A percentile compares a stretch with the other conserved stretches of the same genome.
Conservation (phyloP, 2,329 filamentous ascomycete genomes). For the Penicillium sp. region DNA sequence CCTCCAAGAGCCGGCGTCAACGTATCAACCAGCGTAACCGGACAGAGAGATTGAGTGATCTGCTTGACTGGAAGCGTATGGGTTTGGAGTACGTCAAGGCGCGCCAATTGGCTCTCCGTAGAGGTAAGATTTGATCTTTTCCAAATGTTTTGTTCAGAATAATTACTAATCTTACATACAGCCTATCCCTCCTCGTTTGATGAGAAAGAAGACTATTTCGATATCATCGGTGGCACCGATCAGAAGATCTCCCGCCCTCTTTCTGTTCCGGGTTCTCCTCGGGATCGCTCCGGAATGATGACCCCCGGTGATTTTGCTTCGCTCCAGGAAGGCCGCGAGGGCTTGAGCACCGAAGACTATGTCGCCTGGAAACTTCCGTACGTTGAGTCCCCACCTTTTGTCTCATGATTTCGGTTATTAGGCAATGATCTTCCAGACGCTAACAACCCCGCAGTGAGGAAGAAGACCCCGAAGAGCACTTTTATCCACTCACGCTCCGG, state of each 20-base stretch:
- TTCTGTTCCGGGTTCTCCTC: constrained; percentile 88
- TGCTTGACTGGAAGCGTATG: constrained; percentile 99
- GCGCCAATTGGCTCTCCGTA: constrained; percentile 82
- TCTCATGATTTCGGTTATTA: background rate
- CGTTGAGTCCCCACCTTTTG: constrained; percentile 51
- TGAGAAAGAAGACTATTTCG: constrained; percentile 74
- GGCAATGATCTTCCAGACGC: background rate
- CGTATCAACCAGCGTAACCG: constrained; percentile 98
- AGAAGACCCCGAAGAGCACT: constrained; percentile 81
- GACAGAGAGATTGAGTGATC: constrained; percentile 89
- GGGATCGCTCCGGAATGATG: constrained; percentile 95
- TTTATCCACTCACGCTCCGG: constrained; percentile 68
- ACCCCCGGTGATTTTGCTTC: constrained; percentile 97
- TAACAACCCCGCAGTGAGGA: constrained; percentile 67
- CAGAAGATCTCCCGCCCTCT: constrained; percentile 94
- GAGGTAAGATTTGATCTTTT: constrained; percentile 46
- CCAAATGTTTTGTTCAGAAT: background rate
- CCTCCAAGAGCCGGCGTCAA: constrained; percentile 88
- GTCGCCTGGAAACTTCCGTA: constrained; percentile 97
- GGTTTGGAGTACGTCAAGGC: constrained; percentile 99
- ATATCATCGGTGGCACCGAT: constrained; percentile 89
- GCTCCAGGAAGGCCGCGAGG: constrained; percentile 90
- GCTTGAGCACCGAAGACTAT: constrained; percentile 93
- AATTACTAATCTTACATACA: constrained; percentile 25
- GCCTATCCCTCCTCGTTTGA: constrained; percentile 88